A percentile compares a stretch with the other conserved stretches of the same genome.
Evolutionary conservation across 305 asterid species (phyloP).

Genomic region (Solanum hybrid): DNA sequence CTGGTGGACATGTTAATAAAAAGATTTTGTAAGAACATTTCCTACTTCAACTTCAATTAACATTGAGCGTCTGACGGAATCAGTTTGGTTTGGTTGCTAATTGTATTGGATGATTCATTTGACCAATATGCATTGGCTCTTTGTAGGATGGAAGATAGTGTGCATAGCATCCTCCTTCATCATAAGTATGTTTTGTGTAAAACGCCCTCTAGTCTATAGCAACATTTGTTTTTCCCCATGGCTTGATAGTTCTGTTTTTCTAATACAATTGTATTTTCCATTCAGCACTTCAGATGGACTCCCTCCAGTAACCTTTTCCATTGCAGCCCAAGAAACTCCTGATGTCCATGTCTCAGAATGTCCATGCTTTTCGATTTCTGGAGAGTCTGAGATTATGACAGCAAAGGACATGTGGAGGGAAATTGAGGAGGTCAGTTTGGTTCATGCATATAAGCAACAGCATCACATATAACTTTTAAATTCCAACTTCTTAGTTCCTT

Average conservation of each 20-base stretch:
- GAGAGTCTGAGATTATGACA: slow-evolving; percentile 53
- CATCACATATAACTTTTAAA: background rate
- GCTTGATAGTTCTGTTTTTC: background rate
- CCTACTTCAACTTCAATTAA: background rate
- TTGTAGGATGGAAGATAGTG: slow-evolving; percentile 51
- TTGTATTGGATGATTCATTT: background rate
- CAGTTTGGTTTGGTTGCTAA: background rate
- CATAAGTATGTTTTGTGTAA: slow-evolving; percentile 51
- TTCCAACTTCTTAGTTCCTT: background rate
- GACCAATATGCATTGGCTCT: background rate
- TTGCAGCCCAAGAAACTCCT: slow-evolving; percentile 71
- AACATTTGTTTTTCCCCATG: background rate
- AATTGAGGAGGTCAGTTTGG: slow-evolving; percentile 62
- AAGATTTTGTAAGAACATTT: slow-evolving; percentile 42
- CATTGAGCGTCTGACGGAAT: background rate
- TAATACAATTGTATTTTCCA: background rate
- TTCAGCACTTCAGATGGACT: slow-evolving; percentile 64
- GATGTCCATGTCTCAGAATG: slow-evolving; percentile 72
- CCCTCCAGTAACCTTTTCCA: slow-evolving; percentile 69
- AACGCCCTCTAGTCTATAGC: background rate
- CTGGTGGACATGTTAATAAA: slow-evolving; percentile 77
- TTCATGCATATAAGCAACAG: background rate
- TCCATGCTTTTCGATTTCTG: slow-evolving; percentile 71
- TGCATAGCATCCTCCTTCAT: slow-evolving; percentile 68
- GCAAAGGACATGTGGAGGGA: slow-evolving; percentile 92